Base-by-base conservation (phyloP, 257 asterid species). In the Solanum chmielewskii region DNA sequence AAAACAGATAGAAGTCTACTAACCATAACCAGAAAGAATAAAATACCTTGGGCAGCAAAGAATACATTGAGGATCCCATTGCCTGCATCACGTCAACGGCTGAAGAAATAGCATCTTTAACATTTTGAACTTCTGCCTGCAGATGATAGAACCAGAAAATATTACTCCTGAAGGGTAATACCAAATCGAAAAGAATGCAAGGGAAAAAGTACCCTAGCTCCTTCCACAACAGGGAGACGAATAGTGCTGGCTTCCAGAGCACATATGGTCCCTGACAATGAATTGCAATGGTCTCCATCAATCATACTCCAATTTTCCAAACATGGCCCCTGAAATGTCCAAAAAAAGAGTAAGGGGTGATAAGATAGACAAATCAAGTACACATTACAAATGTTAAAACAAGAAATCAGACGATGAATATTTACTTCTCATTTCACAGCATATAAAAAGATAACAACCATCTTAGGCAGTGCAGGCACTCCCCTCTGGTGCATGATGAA, bases 51-150 rank as follows among this genome's bases (percentile, higher is more conserved):
- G 90, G 27, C 33, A 89, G 92, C 88, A 89, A 93, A 87, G 96
- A 87, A 87, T 93, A 89, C 70, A 94, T 87, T 12, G 99, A 94
- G 87, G 96, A 91, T 86, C 93, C 94, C 97, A 96, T 91, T 59
- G 93, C 92, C 89, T 96, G 97, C 98, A 96, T 95, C 89, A 93
- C 90, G 70, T 95, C 98, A 83, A 93, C 94, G 52, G 97, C 96
- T 56, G 98, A 96, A 89, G 90, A 89, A 78, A 96, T 89, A 33
- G 97, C 96, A 89, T 91, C 94, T 89, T 93, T 91, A 49, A 96
- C 89, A 85, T 88, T 88, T 77, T 89, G 94, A 88, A 90, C 93
- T 88, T 94, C 96, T 81, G 92, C 97, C 99, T 96, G 95, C 88
- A 90, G 86, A 89, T 44, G 47, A 85, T 20, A 44, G 59, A 87